A percentile compares a stretch with the other conserved stretches of the same genome.
These are phyloP conservation scores for Papilionanthe hybrid DNA, from an alignment of 116 monocot species.

Conservation along the genomic window DNA sequence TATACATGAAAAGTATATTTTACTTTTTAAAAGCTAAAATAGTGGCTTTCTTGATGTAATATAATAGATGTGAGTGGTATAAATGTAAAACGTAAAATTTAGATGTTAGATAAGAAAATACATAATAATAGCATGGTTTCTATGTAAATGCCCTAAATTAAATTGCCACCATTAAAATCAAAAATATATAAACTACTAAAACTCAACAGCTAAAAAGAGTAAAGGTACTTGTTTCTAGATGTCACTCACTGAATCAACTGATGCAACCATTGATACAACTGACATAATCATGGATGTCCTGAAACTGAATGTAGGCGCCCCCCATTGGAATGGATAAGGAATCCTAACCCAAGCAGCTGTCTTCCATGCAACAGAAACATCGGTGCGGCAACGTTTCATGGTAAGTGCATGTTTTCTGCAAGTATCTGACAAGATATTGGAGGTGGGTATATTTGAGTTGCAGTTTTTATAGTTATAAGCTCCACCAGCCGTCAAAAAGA, in stretches of 20 bases:
- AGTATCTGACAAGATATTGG: constrained; percentile 76
- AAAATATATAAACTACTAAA: background rate
- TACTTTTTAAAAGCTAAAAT: too few species aligned
- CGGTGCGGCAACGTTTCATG: constrained; percentile 87
- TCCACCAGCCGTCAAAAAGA: constrained; percentile 94
- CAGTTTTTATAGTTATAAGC: constrained; percentile 83
- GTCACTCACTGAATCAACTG: constrained; percentile 83
- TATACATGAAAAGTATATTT: too few species aligned
- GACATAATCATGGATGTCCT: constrained; percentile 83
- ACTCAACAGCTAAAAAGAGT: background rate
- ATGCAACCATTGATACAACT: constrained; percentile 77
- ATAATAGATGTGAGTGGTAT: too few species aligned
- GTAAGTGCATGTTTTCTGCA: constrained; percentile 66
- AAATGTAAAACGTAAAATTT: too few species aligned
- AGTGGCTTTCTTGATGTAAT: too few species aligned
- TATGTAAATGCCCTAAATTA: background rate
- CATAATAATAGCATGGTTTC: too few species aligned
- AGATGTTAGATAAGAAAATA: too few species aligned
- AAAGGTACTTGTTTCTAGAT: constrained; percentile 1
- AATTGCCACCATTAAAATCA: background rate
- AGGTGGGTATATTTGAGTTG: constrained; percentile 76
- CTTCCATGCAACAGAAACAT: constrained; percentile 85
- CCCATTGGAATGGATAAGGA: constrained; percentile 98
- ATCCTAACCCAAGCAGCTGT: constrained; percentile 92
- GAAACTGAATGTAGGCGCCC: constrained; percentile 77